Evolutionary conservation across 2,329 filamentous ascomycete genomes (phyloP).

Genomic region (Fusarium palustre): DNA sequence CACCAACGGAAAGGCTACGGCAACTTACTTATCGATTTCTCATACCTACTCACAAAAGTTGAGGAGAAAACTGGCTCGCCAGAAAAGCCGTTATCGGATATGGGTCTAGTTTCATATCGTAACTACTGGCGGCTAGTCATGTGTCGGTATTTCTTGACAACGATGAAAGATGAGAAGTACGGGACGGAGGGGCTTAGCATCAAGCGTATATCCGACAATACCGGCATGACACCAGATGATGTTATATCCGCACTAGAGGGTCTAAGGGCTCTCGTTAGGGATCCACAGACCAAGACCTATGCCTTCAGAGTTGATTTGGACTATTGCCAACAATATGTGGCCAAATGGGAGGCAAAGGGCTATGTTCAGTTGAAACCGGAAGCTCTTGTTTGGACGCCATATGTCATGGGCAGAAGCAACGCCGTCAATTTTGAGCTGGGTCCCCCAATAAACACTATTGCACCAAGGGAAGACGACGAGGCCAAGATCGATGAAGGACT

Average conservation of each 20-base stretch:
- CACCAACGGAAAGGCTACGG: slow-evolving; percentile 98
- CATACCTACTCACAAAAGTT: slow-evolving; percentile 92
- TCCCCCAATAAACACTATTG: slow-evolving; percentile 85
- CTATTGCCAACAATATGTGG: slow-evolving; percentile 88
- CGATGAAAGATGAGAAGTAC: slow-evolving; percentile 47
- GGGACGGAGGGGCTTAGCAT: slow-evolving; percentile 67
- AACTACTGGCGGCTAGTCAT: slow-evolving; percentile 96
- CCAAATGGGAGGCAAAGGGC: slow-evolving; percentile 88
- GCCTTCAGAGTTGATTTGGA: slow-evolving; percentile 87
- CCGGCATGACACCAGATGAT: slow-evolving; percentile 95
- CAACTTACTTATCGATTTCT: slow-evolving; percentile 97
- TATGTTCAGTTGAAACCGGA: slow-evolving; percentile 87
- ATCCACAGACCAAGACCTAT: slow-evolving; percentile 89
- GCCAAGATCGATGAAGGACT: slow-evolving; percentile 53
- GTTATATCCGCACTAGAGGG: slow-evolving; percentile 94
- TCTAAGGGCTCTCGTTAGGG: slow-evolving; percentile 86
- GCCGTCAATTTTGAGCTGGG: slow-evolving; percentile 85
- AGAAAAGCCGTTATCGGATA: slow-evolving; percentile 96
- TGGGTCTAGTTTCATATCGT: slow-evolving; percentile 96
- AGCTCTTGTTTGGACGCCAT: slow-evolving; percentile 92
- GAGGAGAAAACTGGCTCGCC: slow-evolving; percentile 95
- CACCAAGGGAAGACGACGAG: slow-evolving; percentile 82
- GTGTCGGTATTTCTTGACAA: slow-evolving; percentile 81
- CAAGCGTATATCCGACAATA: slow-evolving; percentile 82
- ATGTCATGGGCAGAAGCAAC: slow-evolving; percentile 91